These are phyloP conservation scores for Ajuga reptans DNA, from an alignment of 305 asterid genomes.

Conservation along the genomic window DNA sequence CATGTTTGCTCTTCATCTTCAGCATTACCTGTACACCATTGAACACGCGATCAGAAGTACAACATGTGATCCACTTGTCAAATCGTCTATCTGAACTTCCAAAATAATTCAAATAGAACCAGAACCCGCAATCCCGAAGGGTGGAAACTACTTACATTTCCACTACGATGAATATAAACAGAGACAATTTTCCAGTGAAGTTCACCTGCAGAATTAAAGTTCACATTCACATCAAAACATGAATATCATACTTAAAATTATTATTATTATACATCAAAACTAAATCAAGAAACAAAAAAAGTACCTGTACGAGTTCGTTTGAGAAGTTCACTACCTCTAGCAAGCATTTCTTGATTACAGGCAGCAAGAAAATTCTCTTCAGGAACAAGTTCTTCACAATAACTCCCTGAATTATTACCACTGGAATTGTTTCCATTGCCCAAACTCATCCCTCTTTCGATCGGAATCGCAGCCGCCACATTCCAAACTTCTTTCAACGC, in stretches of 20 bases:
- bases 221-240: background rate
- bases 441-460: conserved; percentile 45
- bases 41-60: background rate
- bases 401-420: conserved; percentile 35
- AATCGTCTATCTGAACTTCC: too few species aligned
- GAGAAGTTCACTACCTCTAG: conserved; percentile 85
- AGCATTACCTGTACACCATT: conserved; percentile 63
- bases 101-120: too few species aligned
- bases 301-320: conserved; percentile 87
- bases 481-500: conserved; percentile 94
- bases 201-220: conserved; percentile 51
- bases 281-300: background rate
- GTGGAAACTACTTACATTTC: conserved; percentile 42
- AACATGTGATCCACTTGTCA: too few species aligned
- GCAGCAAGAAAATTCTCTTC: conserved; percentile 84
- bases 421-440: conserved; percentile 32
- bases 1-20: conserved; percentile 98
- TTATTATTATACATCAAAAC: background rate
- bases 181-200: conserved; percentile 96
- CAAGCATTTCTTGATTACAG: conserved; percentile 90
- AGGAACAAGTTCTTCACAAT: conserved; percentile 50
- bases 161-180: conserved; percentile 80
- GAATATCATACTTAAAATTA: background rate
- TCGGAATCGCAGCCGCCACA: conserved; percentile 71
- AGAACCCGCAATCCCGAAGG: too few species aligned